Evolutionary conservation across 768 basidiomycete species (phyloP).

Genomic region (Hypholoma sublateritium): DNA sequence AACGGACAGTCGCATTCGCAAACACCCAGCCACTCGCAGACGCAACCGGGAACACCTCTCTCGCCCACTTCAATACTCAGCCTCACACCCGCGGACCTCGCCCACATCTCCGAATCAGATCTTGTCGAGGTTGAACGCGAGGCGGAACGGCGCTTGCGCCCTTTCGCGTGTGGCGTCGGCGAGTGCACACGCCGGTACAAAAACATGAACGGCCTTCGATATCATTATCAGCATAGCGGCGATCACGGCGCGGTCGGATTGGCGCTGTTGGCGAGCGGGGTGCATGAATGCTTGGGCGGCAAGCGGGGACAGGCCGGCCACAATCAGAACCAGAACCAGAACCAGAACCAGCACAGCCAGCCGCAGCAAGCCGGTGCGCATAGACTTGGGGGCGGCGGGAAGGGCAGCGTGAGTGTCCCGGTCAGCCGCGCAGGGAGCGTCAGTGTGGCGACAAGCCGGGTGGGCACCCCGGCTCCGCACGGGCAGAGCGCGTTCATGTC

Average conservation of each 20-base stretch:
- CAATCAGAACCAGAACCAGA: too few relatives aligned
- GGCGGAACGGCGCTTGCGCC: constrained; percentile 78
- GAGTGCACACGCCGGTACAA: constrained; percentile 89
- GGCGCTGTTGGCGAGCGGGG: constrained; percentile 74
- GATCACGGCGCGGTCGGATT: constrained; percentile 93
- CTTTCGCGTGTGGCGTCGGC: constrained; percentile 88
- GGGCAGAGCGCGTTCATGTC: constrained; percentile 33
- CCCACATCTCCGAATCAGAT: constrained; percentile 59
- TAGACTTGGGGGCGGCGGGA: background rate
- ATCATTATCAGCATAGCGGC: constrained; percentile 96
- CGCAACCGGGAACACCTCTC: constrained; percentile 19
- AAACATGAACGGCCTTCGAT: constrained; percentile 97
- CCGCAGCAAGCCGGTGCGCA: constrained; percentile 1
- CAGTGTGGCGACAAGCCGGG: constrained; percentile 25
- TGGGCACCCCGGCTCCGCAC: constrained; percentile 36
- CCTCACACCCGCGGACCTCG: constrained; percentile 37
- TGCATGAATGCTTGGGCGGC: constrained; percentile 45
- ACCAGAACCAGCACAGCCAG: too few relatives aligned
- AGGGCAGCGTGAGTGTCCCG: constrained; percentile 33
- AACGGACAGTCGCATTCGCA: background rate
- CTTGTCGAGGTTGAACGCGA: constrained; percentile 76
- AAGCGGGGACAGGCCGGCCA: constrained; percentile 13
- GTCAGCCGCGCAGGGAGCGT: constrained; percentile 33
- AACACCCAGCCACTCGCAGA: constrained; percentile 2
- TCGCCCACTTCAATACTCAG: constrained; percentile 24